A percentile compares a stretch with the other conserved stretches of the same genome.
Evolutionary conservation across 768 basidiomycete species (phyloP).

Genomic region (Cubamyces lactineus): DNA sequence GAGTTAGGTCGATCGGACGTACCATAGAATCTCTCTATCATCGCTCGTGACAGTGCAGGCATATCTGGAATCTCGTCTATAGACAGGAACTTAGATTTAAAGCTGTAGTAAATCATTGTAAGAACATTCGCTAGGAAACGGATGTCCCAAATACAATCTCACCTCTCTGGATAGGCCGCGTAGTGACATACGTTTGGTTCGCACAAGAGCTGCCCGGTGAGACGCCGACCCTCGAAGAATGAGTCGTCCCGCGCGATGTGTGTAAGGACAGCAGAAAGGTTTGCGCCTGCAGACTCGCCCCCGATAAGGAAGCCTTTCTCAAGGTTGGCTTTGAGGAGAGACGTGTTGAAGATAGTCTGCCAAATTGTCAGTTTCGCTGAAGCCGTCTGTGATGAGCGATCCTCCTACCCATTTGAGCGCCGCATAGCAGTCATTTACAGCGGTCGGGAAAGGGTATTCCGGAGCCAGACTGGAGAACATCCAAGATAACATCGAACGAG

Average conservation of each 20-base stretch:
- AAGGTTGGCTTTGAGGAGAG: conserved; percentile 20
- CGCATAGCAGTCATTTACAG: conserved; percentile 29
- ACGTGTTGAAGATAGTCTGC: conserved; percentile 19
- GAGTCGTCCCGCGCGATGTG: conserved; percentile 34
- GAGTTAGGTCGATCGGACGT: too few species aligned
- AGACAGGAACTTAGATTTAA: conserved; percentile 27
- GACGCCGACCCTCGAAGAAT: conserved; percentile 24
- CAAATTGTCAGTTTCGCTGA: background rate
- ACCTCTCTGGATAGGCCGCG: conserved; percentile 23
- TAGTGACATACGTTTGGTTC: conserved; percentile 27
- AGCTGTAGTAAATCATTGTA: conserved; percentile 13
- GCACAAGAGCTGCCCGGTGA: conserved; percentile 33
- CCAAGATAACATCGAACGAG: too few species aligned
- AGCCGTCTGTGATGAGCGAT: too few species aligned
- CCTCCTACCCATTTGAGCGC: conserved; percentile 31
- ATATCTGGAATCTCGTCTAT: conserved; percentile 29
- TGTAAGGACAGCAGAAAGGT: conserved; percentile 30
- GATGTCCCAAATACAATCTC: background rate
- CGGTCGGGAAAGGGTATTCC: conserved; percentile 30
- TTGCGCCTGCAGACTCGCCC: conserved; percentile 33
- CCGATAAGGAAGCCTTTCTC: conserved; percentile 33
- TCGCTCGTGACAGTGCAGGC: conserved; percentile 10
- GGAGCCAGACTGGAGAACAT: conserved; percentile 28
- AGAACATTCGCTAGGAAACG: too few species aligned
- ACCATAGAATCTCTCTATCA: background rate